A percentile compares a stretch with the other conserved stretches of the same genome.
These are phyloP conservation scores for Luffa aegyptiaca DNA, from an alignment of 306 rosid species.

Conservation along the genomic window DNA sequence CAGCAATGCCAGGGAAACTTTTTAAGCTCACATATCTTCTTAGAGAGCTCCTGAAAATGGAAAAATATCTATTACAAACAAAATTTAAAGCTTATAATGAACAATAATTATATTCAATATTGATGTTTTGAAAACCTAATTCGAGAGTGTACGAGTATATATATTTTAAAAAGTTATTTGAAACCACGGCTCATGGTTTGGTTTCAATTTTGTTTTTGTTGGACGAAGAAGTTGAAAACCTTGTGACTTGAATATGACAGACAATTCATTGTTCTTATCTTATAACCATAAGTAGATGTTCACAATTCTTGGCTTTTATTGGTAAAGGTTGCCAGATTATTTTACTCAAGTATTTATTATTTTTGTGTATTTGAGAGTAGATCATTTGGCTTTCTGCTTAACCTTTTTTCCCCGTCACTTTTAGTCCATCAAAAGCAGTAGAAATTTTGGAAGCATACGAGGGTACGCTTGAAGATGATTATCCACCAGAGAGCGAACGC, in stretches of 20 bases:
- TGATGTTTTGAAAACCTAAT: not conserved
- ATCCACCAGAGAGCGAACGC: constrained; percentile 94
- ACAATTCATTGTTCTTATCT: not conserved
- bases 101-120: not conserved
- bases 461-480: constrained; percentile 92
- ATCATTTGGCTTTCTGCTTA: not conserved
- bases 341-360: not conserved
- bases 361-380: not conserved
- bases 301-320: not conserved
- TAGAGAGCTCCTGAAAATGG: not conserved
- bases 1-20: not conserved
- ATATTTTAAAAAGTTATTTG: not conserved
- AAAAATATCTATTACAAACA: not conserved
- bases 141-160: not conserved
- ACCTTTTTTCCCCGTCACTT: not conserved
- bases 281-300: not conserved
- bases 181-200: not conserved
- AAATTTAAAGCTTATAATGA: not conserved
- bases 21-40: not conserved
- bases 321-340: not conserved
- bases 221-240: not conserved
- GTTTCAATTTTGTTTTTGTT: not conserved
- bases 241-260: not conserved
- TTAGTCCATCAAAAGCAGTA: constrained; percentile 77
- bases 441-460: constrained; percentile 98